These are phyloP conservation scores for Phellinidium pouzarii DNA, from an alignment of 1,284 basidiomycete species.

Conservation along the genomic window DNA sequence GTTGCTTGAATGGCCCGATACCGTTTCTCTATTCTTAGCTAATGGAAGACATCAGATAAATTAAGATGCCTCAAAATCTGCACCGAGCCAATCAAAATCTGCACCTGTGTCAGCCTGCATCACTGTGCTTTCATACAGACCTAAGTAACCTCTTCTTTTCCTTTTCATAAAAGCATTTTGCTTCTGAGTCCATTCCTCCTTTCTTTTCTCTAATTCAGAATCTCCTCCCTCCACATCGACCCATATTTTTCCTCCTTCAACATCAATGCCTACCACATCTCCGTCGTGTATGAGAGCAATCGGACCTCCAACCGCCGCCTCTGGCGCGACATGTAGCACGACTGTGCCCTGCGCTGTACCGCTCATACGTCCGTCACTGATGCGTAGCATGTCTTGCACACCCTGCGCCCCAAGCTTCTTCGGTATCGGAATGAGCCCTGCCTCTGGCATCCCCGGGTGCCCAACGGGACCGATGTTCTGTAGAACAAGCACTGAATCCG, in stretches of 20 bases:
- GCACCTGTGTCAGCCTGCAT: conserved; percentile 28
- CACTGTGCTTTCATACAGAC: conserved; percentile 26
- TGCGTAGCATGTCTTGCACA: conserved; percentile 30
- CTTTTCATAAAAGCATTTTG: not conserved
- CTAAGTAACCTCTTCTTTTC: conserved; percentile 25
- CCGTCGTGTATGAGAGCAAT: conserved; percentile 28
- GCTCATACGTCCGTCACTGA: conserved; percentile 31
- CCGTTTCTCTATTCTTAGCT: too few relatives aligned
- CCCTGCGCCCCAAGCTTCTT: conserved; percentile 27
- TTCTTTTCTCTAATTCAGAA: conserved; percentile 23
- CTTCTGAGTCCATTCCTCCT: conserved; percentile 19
- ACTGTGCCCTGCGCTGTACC: conserved; percentile 30
- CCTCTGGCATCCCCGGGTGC: conserved; percentile 32
- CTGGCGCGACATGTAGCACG: conserved; percentile 30
- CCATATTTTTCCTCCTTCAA: conserved; percentile 21
- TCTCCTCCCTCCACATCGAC: conserved; percentile 23
- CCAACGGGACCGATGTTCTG: conserved; percentile 30
- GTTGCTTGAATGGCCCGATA: too few relatives aligned
- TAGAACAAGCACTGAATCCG: conserved; percentile 26
- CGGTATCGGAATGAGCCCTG: conserved; percentile 30
- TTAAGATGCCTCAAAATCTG: not conserved
- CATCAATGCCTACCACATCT: conserved; percentile 28
- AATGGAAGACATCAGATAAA: not conserved
- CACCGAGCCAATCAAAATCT: conserved; percentile 28
- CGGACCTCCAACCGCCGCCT: conserved; percentile 30